Evolutionary conservation across 371 early-diverging fungal genomes (phyloP), one percentile per base, ranked within the genome.

Genomic region (Rhizopus microsporus): DNA sequence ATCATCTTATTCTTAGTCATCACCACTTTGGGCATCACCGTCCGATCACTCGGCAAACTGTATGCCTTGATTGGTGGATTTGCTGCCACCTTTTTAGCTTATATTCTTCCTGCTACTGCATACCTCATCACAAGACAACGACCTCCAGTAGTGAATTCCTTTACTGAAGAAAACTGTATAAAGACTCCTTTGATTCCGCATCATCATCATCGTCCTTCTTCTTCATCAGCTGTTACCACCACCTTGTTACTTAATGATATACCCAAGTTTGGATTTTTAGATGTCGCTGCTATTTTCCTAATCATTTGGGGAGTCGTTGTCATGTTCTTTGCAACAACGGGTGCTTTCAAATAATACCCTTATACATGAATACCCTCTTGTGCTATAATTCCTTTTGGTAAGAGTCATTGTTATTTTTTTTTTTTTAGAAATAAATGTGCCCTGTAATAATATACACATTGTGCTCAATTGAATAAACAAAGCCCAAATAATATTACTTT

Each of bases 51-150:
- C 2, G 84, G 86, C 17, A 74, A 80, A 44, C 70, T 82, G 8
- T 83, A 82, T 60, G 74, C 81, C 9, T 49, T 82, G 17, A 74
- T 83, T 37, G 86, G 86, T 57, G 84, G 83, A 1, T 64, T 85
- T 40, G 78, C 82, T 7, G 75, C 78, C 0, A 75, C 84, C 0
- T 80, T 66, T 53, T 55, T 85, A 33, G 84, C 86, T 4, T 85
- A 84, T 44, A 80, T 84, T 43, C 58, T 84, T n/a, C 86, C 86
- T 1, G 78, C 76, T 3, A 37, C 64, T 17, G 71, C 78, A 16
- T 85, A 80, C 60, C 62, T 82, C 1, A 56, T 71, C 37, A 65
- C 65, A 5, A 23, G 64, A 53, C 60, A 54, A 1, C 55, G 53
- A n/a, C 60, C 60, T n/a, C 12, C n/a, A 1, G 33, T 47, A 32